Conservation (phyloP, 441 rosid genomes). For the Aquilaria agallochum region DNA sequence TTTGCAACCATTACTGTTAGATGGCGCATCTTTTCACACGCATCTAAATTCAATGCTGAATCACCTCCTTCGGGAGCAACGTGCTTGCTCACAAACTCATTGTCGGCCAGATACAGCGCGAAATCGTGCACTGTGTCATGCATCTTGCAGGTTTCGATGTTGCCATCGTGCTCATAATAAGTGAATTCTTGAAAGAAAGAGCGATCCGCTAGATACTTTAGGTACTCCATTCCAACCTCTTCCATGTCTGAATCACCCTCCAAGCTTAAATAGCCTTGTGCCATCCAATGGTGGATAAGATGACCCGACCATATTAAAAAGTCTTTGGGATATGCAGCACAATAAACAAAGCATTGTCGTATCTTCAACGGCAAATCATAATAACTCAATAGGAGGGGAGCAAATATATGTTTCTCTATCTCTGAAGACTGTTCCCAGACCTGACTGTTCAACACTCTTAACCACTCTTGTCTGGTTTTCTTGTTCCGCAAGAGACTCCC, state of each 20-base stretch:
- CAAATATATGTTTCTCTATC: too few species aligned
- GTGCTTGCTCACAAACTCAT: not conserved
- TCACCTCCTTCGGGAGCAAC: not conserved
- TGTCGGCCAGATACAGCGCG: not conserved
- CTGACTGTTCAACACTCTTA: too few species aligned
- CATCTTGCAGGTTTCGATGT: constrained; percentile 9
- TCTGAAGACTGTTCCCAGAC: too few species aligned
- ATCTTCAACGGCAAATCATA: not conserved
- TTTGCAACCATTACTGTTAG: not conserved
- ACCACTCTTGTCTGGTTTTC: not conserved
- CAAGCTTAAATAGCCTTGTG: constrained; percentile 9
- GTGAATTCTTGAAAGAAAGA: constrained; percentile 15
- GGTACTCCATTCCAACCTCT: constrained; percentile 2
- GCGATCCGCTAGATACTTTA: not conserved
- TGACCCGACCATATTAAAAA: not conserved
- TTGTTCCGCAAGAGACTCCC: constrained; percentile 9
- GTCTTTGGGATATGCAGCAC: constrained; percentile 16
- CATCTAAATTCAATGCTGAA: not conserved
- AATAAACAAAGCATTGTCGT: constrained; percentile 11
- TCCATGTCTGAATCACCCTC: not conserved
- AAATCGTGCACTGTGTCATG: constrained; percentile 16
- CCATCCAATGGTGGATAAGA: constrained; percentile 14
- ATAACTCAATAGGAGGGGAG: not conserved
- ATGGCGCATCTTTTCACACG: not conserved
- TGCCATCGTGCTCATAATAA: not conserved